Percentiles rank a stretch among this genome's conserved stretches.
These are phyloP conservation scores for Microcos paniculata DNA, from an alignment of 345 rosid genomes.

Conservation along the genomic window DNA sequence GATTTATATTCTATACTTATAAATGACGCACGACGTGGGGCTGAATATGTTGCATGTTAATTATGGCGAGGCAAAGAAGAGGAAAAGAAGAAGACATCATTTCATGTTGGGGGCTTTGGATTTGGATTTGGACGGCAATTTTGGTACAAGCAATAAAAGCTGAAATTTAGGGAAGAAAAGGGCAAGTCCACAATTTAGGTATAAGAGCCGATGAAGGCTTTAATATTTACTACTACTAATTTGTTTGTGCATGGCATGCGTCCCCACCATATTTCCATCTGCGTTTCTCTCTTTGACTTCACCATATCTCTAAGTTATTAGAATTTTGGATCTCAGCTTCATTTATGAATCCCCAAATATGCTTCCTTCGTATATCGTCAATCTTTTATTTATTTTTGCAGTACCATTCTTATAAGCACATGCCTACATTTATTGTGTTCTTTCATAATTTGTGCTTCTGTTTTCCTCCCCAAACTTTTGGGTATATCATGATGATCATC, in stretches of 20 bases:
- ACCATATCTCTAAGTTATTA: not conserved
- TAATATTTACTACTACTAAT: not conserved
- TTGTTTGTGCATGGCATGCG: not conserved
- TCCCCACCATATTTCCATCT: not conserved
- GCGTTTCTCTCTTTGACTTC: not conserved
- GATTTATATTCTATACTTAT: not conserved
- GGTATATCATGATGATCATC: no score
- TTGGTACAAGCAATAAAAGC: slow-evolving; percentile 10
- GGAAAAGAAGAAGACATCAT: not conserved
- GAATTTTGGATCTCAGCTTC: not conserved
- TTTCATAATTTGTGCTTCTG: not conserved
- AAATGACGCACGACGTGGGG: not conserved
- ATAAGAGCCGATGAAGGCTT: not conserved
- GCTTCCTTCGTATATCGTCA: not conserved
- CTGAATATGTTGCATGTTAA: not conserved
- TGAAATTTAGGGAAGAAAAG: not conserved
- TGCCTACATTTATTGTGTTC: not conserved
- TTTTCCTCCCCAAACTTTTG: not conserved
- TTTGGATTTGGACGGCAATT: not conserved
- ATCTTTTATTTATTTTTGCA: not conserved
- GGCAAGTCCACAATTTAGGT: not conserved
- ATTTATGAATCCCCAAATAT: not conserved
- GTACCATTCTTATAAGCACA: not conserved
- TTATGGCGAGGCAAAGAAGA: not conserved
- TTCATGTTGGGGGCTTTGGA: not conserved